phyloP scores from a whole-genome alignment of 1,139 yeast genomes.

The Taphrina communis region DNA sequence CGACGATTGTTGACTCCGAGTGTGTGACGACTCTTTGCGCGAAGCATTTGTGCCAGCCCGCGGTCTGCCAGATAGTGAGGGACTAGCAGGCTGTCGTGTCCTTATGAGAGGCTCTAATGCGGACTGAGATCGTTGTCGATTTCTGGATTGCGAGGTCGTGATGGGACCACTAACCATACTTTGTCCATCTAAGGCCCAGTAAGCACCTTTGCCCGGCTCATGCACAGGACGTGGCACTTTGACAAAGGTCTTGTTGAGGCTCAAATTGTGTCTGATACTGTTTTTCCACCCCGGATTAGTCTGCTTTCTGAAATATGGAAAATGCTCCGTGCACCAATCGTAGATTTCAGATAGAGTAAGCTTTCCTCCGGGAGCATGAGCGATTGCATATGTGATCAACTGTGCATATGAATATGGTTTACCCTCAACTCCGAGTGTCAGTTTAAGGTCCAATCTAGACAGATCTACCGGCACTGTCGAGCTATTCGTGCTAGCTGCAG shows the following conservation, averaged over 20 bases:
- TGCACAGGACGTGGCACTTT: conserved; percentile 69
- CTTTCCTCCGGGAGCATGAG: conserved; percentile 55
- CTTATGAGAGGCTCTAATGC: conserved; percentile 27
- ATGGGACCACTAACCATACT: conserved; percentile 26
- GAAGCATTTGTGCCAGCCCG: conserved; percentile 1
- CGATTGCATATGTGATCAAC: conserved; percentile 39
- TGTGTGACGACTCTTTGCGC: not conserved
- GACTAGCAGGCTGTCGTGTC: not conserved
- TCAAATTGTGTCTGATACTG: conserved; percentile 84
- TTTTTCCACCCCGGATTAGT: conserved; percentile 88
- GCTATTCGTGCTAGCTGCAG: conserved; percentile 21
- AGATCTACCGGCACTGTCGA: conserved; percentile 29
- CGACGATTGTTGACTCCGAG: not conserved
- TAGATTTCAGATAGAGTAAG: conserved; percentile 84
- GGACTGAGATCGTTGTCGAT: conserved; percentile 37
- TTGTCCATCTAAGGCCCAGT: conserved; percentile 75
- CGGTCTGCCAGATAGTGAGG: not conserved
- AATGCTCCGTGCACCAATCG: conserved; percentile 81
- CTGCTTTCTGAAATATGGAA: conserved; percentile 89
- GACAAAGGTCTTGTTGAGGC: conserved; percentile 81
- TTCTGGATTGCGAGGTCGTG: conserved; percentile 34
- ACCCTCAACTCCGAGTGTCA: conserved; percentile 38
- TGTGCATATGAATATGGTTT: conserved; percentile 41
- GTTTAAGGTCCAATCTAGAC: conserved; percentile 27
- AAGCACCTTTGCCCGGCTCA: conserved; percentile 71